Percentiles rank a stretch among this genome's conserved stretches.
Evolutionary conservation across 2,329 filamentous ascomycete species (phyloP).

Genomic region (Colletotrichum viniferum): DNA sequence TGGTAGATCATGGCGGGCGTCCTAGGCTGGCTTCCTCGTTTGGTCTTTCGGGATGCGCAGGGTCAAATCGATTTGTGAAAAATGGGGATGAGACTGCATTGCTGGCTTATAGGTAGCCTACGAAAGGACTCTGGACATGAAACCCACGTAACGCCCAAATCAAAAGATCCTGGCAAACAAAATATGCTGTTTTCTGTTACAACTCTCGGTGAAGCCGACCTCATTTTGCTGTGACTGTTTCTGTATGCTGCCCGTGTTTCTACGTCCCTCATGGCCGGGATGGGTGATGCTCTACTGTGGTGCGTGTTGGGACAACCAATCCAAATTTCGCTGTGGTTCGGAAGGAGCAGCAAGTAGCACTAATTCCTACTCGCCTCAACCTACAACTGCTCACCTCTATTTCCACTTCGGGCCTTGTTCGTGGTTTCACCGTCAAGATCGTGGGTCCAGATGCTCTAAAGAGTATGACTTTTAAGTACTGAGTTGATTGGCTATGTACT

Average conservation of each 20-base stretch:
- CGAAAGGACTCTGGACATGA: conserved; percentile 42
- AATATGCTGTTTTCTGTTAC: conserved; percentile 22
- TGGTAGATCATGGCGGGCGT: conserved; percentile 52
- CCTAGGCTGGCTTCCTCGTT: conserved; percentile 52
- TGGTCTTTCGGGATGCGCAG: conserved; percentile 47
- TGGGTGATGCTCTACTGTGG: not conserved
- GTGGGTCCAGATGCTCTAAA: not conserved
- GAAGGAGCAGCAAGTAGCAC: not conserved
- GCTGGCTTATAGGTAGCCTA: conserved; percentile 41
- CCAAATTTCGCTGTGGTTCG: not conserved
- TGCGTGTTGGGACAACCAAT: not conserved
- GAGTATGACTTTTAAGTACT: not conserved
- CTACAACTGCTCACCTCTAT: not conserved
- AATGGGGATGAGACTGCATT: conserved; percentile 29
- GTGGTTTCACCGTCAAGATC: not conserved
- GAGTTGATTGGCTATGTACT: not conserved
- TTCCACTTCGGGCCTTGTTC: not conserved
- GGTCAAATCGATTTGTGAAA: conserved; percentile 27
- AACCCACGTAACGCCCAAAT: conserved; percentile 37
- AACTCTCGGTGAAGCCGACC: not conserved
- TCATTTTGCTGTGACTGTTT: not conserved
- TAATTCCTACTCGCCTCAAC: not conserved
- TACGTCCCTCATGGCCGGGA: not conserved
- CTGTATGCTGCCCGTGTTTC: not conserved
- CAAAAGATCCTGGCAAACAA: conserved; percentile 29